Evolutionary conservation across 2,329 filamentous ascomycete species (phyloP).

Genomic region (Aspergillus pseudonomiae): DNA sequence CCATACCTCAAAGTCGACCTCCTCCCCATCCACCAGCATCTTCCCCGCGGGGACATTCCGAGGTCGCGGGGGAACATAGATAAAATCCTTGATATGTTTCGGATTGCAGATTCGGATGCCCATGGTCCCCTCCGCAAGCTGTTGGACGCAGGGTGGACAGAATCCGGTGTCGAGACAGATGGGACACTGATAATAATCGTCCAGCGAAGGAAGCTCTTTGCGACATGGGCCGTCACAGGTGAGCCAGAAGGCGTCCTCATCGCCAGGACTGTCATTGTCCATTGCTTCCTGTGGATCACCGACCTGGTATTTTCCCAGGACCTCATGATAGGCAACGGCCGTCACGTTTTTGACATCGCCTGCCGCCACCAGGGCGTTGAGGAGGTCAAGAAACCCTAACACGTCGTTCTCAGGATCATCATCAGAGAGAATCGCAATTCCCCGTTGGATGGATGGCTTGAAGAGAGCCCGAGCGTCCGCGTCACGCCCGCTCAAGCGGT

Average conservation of each 20-base stretch:
- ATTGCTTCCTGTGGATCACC: neutral
- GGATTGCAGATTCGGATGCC: conserved; percentile 4
- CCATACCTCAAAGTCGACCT: neutral
- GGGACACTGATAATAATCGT: conserved; percentile 8
- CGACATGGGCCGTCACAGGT: conserved; percentile 14
- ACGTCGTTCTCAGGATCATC: conserved; percentile 15
- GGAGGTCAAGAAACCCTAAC: conserved; percentile 2
- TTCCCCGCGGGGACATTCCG: neutral
- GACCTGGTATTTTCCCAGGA: neutral
- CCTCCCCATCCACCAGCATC: neutral
- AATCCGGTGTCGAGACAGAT: conserved; percentile 16
- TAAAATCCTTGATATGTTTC: conserved; percentile 11
- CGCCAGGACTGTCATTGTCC: neutral
- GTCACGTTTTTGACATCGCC: conserved; percentile 10
- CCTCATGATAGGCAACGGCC: conserved; percentile 4
- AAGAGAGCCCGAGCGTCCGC: conserved; percentile 8
- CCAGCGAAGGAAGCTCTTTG: neutral
- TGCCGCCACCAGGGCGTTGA: conserved; percentile 1
- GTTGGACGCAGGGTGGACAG: conserved; percentile 5
- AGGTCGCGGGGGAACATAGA: conserved; percentile 7
- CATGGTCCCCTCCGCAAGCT: conserved; percentile 2
- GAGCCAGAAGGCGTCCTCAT: neutral
- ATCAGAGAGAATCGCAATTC: conserved; percentile 11
- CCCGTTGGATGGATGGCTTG: conserved; percentile 7
- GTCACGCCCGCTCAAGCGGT: conserved; percentile 8